These are phyloP conservation scores for Xylaria venustula DNA, from an alignment of 495 filamentous ascomycete genomes.

Conservation along the genomic window DNA sequence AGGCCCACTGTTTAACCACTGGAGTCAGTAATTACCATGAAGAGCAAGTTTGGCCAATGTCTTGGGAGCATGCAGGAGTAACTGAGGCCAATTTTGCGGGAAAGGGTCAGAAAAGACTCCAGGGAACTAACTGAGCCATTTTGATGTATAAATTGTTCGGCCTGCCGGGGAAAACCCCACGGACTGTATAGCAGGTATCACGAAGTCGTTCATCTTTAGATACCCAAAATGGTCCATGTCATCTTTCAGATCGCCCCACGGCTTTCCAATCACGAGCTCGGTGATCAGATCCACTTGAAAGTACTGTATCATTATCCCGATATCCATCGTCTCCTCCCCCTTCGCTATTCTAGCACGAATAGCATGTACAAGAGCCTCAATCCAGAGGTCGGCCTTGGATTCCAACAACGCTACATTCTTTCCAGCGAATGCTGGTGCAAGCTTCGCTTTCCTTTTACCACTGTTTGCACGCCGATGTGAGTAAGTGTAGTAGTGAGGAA, in stretches of 20 bases:
- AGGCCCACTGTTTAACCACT: too few relatives aligned
- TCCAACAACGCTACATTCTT: neutral
- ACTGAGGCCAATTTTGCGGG: too few relatives aligned
- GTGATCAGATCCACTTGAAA: slow-evolving; percentile 2
- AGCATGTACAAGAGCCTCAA: neutral
- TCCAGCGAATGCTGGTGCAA: neutral
- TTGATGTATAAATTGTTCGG: neutral
- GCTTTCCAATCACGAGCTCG: neutral
- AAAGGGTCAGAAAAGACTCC: too few relatives aligned
- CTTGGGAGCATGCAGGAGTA: too few relatives aligned
- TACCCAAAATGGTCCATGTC: slow-evolving; percentile 1
- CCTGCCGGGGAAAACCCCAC: neutral
- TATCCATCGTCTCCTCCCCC: neutral
- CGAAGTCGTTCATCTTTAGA: neutral
- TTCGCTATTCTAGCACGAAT: neutral
- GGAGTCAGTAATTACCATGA: too few relatives aligned
- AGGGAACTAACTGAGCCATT: too few relatives aligned
- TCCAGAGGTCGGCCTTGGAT: neutral
- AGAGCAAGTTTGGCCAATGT: too few relatives aligned
- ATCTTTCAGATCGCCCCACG: neutral
- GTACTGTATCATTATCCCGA: neutral
- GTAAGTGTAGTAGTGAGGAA: too few relatives aligned
- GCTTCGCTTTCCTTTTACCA: neutral
- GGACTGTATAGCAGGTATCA: neutral
- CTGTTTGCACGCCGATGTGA: too few relatives aligned